Percentiles rank a stretch among this genome's conserved stretches.
Conservation (phyloP, 805 yeast genomes). For the Hanseniaspora occidentalis region DNA sequence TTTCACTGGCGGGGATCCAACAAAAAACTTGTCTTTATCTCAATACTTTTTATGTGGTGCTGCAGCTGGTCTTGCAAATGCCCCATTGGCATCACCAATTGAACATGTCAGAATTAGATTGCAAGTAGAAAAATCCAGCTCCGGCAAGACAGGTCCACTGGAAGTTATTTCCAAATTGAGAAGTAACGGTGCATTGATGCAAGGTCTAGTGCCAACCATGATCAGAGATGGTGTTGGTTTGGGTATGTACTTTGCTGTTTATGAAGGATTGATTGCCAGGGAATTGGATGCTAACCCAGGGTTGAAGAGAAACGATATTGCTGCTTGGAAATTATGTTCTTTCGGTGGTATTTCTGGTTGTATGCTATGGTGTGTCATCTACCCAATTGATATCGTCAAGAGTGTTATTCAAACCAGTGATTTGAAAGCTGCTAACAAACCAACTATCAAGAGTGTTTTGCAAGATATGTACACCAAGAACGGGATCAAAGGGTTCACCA, state of each 20-base stretch:
- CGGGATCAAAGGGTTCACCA: constrained; percentile 71
- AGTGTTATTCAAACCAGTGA: constrained; percentile 55
- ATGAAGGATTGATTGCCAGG: constrained; percentile 71
- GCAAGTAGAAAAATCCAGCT: constrained; percentile 65
- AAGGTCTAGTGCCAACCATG: constrained; percentile 76
- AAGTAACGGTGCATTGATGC: constrained; percentile 47
- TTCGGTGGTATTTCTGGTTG: constrained; percentile 91
- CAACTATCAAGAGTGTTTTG: constrained; percentile 40
- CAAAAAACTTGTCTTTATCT: constrained; percentile 30
- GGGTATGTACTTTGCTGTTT: constrained; percentile 81
- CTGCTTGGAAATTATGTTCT: constrained; percentile 75
- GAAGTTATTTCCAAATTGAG: constrained; percentile 37
- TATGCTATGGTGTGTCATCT: constrained; percentile 69
- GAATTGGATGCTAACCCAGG: constrained; percentile 21
- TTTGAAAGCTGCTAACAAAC: constrained; percentile 38
- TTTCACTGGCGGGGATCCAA: constrained; percentile 30
- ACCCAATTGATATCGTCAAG: constrained; percentile 87
- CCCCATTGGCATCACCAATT: constrained; percentile 82
- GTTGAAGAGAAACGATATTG: constrained; percentile 36
- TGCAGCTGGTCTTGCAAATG: constrained; percentile 87
- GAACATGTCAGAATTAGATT: constrained; percentile 90
- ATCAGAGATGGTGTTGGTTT: constrained; percentile 78
- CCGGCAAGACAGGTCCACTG: constrained; percentile 43
- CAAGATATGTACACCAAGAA: constrained; percentile 39
- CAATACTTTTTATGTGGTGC: constrained; percentile 79